These are phyloP conservation scores for Alternaria dauci DNA, from an alignment of 2,329 filamentous ascomycete species.

Conservation along the genomic window DNA sequence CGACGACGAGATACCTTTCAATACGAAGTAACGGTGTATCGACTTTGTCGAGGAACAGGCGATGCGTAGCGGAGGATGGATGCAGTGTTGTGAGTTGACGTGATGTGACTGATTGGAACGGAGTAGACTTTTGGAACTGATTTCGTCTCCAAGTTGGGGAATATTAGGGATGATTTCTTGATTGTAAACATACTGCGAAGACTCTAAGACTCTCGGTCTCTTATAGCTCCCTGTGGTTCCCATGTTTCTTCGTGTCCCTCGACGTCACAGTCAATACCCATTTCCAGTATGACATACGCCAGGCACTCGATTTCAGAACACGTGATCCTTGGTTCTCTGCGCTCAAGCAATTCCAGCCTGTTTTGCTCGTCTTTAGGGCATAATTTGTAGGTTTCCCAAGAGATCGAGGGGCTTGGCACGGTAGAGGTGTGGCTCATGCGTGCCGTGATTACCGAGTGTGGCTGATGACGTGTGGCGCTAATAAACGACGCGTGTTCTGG, in stretches of 20 bases:
- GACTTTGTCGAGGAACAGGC: no score
- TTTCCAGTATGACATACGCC: not conserved
- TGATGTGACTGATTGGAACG: no score
- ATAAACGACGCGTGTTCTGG: slow-evolving; percentile 1
- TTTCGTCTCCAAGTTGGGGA: no score
- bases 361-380: not conserved
- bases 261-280: not conserved
- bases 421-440: not conserved
- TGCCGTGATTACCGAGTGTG: slow-evolving; percentile 6
- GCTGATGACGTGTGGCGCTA: slow-evolving; percentile 6
- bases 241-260: not conserved
- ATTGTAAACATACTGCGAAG: no score
- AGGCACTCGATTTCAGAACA: not conserved
- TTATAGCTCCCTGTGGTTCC: not conserved
- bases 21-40: no score
- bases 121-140: no score
- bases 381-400: not conserved
- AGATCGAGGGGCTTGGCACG: not conserved
- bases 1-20: not conserved
- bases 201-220: no score
- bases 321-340: not conserved
- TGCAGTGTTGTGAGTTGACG: no score
- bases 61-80: no score
- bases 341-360: not conserved
- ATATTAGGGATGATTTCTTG: no score